Conservation (phyloP, 2,329 filamentous ascomycete genomes). For the Microsporum canis region DNA sequence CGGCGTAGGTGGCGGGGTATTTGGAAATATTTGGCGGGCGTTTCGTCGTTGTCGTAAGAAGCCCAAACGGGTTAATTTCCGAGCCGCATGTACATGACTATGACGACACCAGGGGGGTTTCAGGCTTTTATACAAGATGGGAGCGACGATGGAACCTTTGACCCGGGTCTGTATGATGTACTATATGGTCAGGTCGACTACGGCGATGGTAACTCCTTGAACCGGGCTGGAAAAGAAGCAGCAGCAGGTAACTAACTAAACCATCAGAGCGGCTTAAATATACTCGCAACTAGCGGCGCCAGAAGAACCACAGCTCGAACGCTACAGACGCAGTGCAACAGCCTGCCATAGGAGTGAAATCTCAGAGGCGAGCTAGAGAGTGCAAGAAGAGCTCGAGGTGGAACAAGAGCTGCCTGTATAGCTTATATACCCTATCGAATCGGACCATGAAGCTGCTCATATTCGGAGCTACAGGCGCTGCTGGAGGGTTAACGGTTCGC, state of each 20-base stretch:
- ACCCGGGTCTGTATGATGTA: too few relatives aligned
- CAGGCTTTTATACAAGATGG: neutral
- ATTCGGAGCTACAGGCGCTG: slow-evolving; percentile 11
- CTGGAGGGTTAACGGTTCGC: slow-evolving; percentile 8
- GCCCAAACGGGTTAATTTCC: neutral
- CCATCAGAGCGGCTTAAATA: neutral
- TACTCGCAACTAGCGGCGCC: neutral
- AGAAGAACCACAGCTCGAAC: neutral
- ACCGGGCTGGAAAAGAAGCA: neutral
- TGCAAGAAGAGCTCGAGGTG: neutral
- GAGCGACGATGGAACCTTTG: too few relatives aligned
- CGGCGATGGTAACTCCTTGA: too few relatives aligned
- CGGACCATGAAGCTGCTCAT: slow-evolving; percentile 19
- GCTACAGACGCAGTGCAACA: neutral
- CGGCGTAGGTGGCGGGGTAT: neutral
- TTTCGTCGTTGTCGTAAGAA: neutral
- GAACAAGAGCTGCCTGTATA: neutral
- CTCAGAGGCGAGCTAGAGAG: neutral
- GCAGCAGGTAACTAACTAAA: neutral
- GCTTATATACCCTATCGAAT: neutral
- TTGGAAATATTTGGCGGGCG: neutral
- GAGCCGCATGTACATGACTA: neutral
- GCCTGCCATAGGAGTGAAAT: neutral
- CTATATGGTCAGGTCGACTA: too few relatives aligned
- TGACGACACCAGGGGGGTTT: neutral